Evolutionary conservation across 2,329 filamentous ascomycete genomes (phyloP).

Genomic region (Teratosphaeria viscida): DNA sequence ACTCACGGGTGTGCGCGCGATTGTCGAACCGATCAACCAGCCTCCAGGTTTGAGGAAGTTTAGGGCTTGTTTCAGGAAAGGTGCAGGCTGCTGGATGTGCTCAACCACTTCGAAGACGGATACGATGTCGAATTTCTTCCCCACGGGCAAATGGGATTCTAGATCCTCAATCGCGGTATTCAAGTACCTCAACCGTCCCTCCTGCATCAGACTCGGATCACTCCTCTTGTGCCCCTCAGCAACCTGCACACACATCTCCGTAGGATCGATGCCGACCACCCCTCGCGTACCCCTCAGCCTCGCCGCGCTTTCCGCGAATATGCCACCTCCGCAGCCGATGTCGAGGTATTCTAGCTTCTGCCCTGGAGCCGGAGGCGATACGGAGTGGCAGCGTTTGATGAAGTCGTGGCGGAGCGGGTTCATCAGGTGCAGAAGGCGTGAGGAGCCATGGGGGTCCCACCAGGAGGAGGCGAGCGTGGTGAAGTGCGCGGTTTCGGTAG

Average conservation of each 20-base stretch:
- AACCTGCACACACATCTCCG: conserved; percentile 60
- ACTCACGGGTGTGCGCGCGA: conserved; percentile 76
- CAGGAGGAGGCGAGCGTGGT: conserved; percentile 83
- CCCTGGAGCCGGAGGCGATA: conserved; percentile 31
- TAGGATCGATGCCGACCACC: conserved; percentile 72
- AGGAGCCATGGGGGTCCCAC: conserved; percentile 95
- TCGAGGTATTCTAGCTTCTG: conserved; percentile 64
- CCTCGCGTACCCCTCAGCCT: conserved; percentile 45
- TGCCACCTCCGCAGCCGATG: conserved; percentile 89
- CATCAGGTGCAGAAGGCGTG: conserved; percentile 90
- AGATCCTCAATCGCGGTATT: conserved; percentile 70
- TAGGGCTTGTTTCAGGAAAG: conserved; percentile 62
- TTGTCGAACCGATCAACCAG: conserved; percentile 87
- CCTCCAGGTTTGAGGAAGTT: conserved; percentile 79
- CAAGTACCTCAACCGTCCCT: conserved; percentile 53
- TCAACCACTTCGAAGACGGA: conserved; percentile 92
- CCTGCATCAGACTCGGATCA: conserved; percentile 56
- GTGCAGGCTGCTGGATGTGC: conserved; percentile 67
- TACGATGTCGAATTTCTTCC: conserved; percentile 61
- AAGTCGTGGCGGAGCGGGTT: conserved; percentile 94
- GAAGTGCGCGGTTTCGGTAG: conserved; percentile 87
- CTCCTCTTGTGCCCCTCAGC: conserved; percentile 64
- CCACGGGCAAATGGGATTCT: background rate
- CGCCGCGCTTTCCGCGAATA: conserved; percentile 83
- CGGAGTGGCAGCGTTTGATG: conserved; percentile 56